Percentiles rank a stretch among this genome's conserved stretches.
These are phyloP conservation scores for Colletotrichum brevisporum DNA, from an alignment of 2,329 filamentous ascomycete genomes.

Conservation along the genomic window DNA sequence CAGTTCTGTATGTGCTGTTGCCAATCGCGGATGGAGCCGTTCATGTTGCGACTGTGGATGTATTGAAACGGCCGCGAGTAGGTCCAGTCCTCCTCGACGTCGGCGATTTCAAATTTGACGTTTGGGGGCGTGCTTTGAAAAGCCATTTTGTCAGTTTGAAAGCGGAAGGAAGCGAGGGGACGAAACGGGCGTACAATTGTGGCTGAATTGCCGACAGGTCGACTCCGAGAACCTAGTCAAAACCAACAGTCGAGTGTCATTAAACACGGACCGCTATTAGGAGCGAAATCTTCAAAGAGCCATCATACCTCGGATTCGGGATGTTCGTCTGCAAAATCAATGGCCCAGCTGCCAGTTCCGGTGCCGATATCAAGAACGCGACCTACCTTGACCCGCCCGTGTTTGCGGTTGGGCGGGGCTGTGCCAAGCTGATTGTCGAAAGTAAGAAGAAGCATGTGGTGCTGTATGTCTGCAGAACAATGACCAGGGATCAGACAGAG, in stretches of 20 bases:
- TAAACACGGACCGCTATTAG: no score
- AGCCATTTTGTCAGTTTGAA: conserved; percentile 3
- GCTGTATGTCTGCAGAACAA: conserved; percentile 51
- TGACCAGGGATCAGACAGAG: neutral
- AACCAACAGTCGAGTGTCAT: no score
- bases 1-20: conserved; percentile 30
- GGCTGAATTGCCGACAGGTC: conserved; percentile 59
- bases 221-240: conserved; percentile 51
- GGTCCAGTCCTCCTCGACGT: conserved; percentile 51
- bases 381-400: conserved; percentile 36
- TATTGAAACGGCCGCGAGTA: conserved; percentile 50
- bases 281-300: no score
- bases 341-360: conserved; percentile 60
- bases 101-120: conserved; percentile 57
- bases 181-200: conserved; percentile 44
- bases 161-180: neutral
- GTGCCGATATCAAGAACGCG: conserved; percentile 62
- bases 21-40: neutral
- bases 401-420: conserved; percentile 43
- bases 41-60: conserved; percentile 19
- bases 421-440: conserved; percentile 48
- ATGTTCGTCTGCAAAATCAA: conserved; percentile 58
- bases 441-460: conserved; percentile 51
- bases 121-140: conserved; percentile 55
- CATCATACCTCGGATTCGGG: conserved; percentile 48